Percentiles rank a stretch among this genome's conserved stretches.
phyloP scores from a whole-genome alignment of 139 green algal genomes.

The Volvox reticuliferus region DNA sequence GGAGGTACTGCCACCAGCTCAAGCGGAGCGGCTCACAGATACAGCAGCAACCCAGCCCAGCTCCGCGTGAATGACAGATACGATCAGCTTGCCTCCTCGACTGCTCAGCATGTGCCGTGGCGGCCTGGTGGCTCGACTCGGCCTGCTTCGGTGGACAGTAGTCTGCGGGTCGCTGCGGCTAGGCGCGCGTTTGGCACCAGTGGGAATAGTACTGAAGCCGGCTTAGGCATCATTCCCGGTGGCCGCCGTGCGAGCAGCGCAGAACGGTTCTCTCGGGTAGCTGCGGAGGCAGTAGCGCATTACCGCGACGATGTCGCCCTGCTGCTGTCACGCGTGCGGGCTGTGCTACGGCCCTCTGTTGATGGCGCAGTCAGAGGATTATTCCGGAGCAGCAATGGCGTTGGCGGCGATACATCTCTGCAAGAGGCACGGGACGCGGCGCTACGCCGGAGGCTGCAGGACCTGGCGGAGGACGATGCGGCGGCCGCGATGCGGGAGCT shows the following conservation, averaged over 20 bases:
- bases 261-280: neutral
- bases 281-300: neutral
- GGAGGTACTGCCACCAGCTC: neutral
- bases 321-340: conserved; percentile 16
- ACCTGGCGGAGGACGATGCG: neutral
- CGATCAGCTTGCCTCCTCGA: neutral
- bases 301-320: conserved; percentile 16
- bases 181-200: neutral
- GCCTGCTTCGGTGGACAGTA: neutral
- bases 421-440: neutral
- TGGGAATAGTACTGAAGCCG: too few species aligned
- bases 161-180: neutral
- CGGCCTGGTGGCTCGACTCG: neutral
- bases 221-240: neutral
- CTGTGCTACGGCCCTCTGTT: neutral
- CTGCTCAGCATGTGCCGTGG: neutral
- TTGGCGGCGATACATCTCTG: neutral
- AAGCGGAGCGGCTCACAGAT: neutral
- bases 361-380: neutral
- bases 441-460: neutral
- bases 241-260: neutral
- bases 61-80: neutral
- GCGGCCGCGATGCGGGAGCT: neutral
- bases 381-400: neutral
- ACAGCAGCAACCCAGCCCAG: neutral